Conservation (phyloP, 257 asterid species). For the Penstemon newberryi region DNA sequence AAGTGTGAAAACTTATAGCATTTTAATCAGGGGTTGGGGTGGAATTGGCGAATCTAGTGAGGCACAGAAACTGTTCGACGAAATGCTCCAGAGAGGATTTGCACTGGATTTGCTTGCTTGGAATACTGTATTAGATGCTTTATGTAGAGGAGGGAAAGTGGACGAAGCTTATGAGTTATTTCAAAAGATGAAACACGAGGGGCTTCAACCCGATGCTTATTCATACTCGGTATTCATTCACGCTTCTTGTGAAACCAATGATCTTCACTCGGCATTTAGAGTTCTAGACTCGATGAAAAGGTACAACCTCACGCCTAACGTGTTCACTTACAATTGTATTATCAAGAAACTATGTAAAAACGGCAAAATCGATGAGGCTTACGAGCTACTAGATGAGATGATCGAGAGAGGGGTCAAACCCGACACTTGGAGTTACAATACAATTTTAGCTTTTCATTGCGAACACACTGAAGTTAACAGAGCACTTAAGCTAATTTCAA, state of each 20-base stretch:
- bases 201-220: slow-evolving; percentile 76
- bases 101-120: slow-evolving; percentile 71
- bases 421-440: slow-evolving; percentile 77
- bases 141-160: slow-evolving; percentile 74
- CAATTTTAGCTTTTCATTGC: slow-evolving; percentile 64
- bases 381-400: slow-evolving; percentile 74
- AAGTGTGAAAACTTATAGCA: slow-evolving; percentile 67
- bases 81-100: slow-evolving; percentile 68
- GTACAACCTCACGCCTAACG: slow-evolving; percentile 64
- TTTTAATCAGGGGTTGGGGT: slow-evolving; percentile 88
- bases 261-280: slow-evolving; percentile 64
- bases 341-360: slow-evolving; percentile 74
- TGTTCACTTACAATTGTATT: slow-evolving; percentile 66
- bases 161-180: slow-evolving; percentile 68
- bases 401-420: slow-evolving; percentile 48
- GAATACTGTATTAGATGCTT: slow-evolving; percentile 63
- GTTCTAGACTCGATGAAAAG: slow-evolving; percentile 73
- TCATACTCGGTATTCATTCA: slow-evolving; percentile 73
- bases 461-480: slow-evolving; percentile 73
- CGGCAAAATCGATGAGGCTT: slow-evolving; percentile 67
- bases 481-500: slow-evolving; percentile 60
- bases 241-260: slow-evolving; percentile 55
- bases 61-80: slow-evolving; percentile 69
- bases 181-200: slow-evolving; percentile 49
- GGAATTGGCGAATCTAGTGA: slow-evolving; percentile 48